Conservation (phyloP, 352 stramenopile species). For the Phytopythium vexans region DNA sequence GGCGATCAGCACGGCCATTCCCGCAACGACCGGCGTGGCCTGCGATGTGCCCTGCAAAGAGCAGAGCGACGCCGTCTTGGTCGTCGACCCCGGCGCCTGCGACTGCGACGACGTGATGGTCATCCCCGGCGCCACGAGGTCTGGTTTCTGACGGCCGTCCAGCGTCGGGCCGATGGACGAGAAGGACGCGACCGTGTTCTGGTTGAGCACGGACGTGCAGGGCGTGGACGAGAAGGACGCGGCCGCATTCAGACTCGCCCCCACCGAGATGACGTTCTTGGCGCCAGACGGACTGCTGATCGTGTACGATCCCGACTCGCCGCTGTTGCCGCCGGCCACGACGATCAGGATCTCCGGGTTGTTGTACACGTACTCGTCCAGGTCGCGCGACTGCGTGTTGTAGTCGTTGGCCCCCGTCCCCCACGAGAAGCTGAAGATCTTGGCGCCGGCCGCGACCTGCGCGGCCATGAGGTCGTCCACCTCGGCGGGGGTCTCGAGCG, state of each 20-base stretch:
- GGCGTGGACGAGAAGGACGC: constrained; percentile 45
- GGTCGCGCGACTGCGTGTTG: constrained; percentile 48
- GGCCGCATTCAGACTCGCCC: constrained; percentile 57
- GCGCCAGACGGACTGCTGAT: constrained; percentile 67
- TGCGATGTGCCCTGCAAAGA: constrained; percentile 71
- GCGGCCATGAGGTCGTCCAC: constrained; percentile 50
- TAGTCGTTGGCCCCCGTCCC: constrained; percentile 60
- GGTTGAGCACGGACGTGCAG: constrained; percentile 50
- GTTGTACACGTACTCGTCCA: constrained; percentile 75
- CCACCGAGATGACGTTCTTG: constrained; percentile 87
- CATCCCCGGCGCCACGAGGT: constrained; percentile 74
- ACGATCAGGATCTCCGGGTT: constrained; percentile 79
- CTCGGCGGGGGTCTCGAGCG: constrained; percentile 42
- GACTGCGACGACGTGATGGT: constrained; percentile 65
- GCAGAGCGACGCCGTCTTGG: constrained; percentile 36
- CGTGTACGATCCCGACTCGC: constrained; percentile 47
- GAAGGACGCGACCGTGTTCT: constrained; percentile 68
- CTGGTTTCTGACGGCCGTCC: constrained; percentile 74
- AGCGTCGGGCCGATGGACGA: constrained; percentile 63
- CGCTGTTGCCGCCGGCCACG: constrained; percentile 81
- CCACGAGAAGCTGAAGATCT: constrained; percentile 75
- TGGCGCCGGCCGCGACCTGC: constrained; percentile 47
- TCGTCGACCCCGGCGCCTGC: constrained; percentile 36
- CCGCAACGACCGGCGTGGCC: constrained; percentile 69
- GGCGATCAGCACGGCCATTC: constrained; percentile 66